Evolutionary conservation across 176 grass and related monocot species (phyloP).

Genomic region (Paspalum vaginatum): DNA sequence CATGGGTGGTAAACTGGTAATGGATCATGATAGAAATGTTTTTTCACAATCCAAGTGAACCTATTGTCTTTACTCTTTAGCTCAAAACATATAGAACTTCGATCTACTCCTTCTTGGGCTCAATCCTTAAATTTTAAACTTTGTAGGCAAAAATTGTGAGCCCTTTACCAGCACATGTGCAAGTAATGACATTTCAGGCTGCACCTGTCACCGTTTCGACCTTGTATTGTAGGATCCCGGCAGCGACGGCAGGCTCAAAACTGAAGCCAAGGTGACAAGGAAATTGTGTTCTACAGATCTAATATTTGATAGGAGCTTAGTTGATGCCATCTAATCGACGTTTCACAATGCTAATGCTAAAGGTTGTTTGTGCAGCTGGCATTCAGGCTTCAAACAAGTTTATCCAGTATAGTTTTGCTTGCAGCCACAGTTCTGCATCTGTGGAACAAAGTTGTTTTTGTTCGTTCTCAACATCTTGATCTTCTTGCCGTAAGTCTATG

Average conservation of each 20-base stretch:
- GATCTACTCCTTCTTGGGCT: too few relatives aligned
- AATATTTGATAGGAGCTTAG: not conserved
- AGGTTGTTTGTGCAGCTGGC: not conserved
- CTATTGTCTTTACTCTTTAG: too few relatives aligned
- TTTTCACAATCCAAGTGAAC: not conserved
- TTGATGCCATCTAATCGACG: not conserved
- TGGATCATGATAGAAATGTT: too few relatives aligned
- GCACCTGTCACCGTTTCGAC: not conserved
- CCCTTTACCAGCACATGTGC: not conserved
- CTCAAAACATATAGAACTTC: too few relatives aligned
- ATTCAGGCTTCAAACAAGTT: not conserved
- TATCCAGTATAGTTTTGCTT: not conserved
- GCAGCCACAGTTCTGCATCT: not conserved
- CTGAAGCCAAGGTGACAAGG: not conserved
- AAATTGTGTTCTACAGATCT: not conserved
- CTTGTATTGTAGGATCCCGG: not conserved
- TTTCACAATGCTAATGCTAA: not conserved
- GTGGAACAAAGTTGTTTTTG: not conserved
- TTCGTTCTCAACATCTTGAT: not conserved
- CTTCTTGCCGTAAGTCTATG: not conserved
- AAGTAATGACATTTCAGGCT: not conserved
- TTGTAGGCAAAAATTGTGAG: not conserved
- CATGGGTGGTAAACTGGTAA: not conserved
- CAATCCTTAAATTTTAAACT: too few relatives aligned
- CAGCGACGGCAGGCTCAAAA: not conserved